A percentile compares a stretch with the other conserved stretches of the same genome.
Evolutionary conservation across 2,329 filamentous ascomycete genomes (phyloP).

Genomic region (Ophiocordyceps camponoti-floridani): DNA sequence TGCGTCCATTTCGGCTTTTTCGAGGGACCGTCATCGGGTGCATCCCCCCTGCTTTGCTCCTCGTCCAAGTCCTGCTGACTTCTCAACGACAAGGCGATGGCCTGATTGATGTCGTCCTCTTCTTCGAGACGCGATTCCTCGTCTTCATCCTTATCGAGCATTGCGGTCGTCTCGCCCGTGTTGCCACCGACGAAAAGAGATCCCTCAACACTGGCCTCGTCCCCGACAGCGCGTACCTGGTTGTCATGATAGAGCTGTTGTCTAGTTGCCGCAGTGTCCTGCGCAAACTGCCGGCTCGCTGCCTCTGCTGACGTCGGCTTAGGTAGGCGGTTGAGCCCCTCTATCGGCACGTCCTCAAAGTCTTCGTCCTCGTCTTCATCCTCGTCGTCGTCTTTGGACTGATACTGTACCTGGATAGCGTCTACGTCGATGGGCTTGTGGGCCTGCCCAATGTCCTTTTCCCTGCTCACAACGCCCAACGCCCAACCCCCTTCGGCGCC

Average conservation of each 20-base stretch:
- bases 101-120: conserved; percentile 51
- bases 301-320: conserved; percentile 23
- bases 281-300: conserved; percentile 9
- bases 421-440: conserved; percentile 92
- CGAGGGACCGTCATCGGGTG: conserved; percentile 31
- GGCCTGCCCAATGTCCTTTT: conserved; percentile 59
- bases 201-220: conserved; percentile 25
- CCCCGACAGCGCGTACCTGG: conserved; percentile 6
- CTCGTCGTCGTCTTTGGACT: conserved; percentile 41
- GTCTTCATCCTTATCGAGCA: conserved; percentile 14
- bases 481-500: conserved; percentile 93
- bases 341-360: conserved; percentile 86
- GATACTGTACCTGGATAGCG: conserved; percentile 36
- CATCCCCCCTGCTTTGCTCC: conserved; percentile 18
- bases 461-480: conserved; percentile 75
- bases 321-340: conserved; percentile 71
- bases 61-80: conserved; percentile 31
- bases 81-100: conserved; percentile 72
- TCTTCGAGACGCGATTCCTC: conserved; percentile 20
- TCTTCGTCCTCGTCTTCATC: conserved; percentile 52
- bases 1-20: conserved; percentile 35
- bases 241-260: conserved; percentile 10
- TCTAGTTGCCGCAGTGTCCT: conserved; percentile 8
- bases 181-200: conserved; percentile 28
- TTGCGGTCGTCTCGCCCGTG: conserved; percentile 6